phyloP scores from a whole-genome alignment of 495 filamentous ascomycete genomes.

The Penicillium herquei region DNA sequence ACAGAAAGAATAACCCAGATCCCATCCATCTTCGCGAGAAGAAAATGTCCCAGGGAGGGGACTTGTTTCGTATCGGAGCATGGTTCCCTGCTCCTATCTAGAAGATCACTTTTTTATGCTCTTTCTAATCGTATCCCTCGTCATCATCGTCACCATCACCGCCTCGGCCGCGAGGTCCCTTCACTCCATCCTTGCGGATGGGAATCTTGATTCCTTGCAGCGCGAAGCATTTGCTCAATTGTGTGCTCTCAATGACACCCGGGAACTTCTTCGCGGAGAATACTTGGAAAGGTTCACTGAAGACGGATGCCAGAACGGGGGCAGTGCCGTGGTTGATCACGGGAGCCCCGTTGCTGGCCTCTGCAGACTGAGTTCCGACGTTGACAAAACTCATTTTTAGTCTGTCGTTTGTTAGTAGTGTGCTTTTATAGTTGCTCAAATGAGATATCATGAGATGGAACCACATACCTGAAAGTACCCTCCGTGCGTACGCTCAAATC shows the following conservation, averaged over 20 bases:
- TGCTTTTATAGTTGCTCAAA: too few species aligned
- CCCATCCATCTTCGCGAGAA: constrained; percentile 11
- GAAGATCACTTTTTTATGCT: constrained; percentile 5
- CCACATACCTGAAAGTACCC: constrained; percentile 78
- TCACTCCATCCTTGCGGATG: constrained; percentile 80
- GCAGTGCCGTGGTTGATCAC: constrained; percentile 76
- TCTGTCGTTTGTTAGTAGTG: constrained; percentile 30
- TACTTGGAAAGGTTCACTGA: constrained; percentile 88
- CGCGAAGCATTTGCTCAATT: constrained; percentile 92
- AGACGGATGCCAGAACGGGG: constrained; percentile 82
- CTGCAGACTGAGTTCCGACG: constrained; percentile 55
- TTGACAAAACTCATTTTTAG: constrained; percentile 83
- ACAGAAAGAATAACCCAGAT: constrained; percentile 8
- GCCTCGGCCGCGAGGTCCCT: constrained; percentile 56
- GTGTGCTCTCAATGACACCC: constrained; percentile 90
- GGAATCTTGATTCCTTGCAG: constrained; percentile 96
- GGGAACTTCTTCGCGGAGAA: constrained; percentile 98
- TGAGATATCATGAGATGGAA: not conserved
- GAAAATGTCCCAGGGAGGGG: constrained; percentile 1
- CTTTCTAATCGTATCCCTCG: constrained; percentile 15
- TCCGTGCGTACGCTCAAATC: constrained; percentile 94
- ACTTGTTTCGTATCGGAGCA: constrained; percentile 11
- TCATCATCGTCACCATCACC: constrained; percentile 61
- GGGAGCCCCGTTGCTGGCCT: constrained; percentile 34
- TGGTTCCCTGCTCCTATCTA: not conserved